Evolutionary conservation across 805 yeast genomes (phyloP).

Genomic region (Suhomyces tanzawaensis): DNA sequence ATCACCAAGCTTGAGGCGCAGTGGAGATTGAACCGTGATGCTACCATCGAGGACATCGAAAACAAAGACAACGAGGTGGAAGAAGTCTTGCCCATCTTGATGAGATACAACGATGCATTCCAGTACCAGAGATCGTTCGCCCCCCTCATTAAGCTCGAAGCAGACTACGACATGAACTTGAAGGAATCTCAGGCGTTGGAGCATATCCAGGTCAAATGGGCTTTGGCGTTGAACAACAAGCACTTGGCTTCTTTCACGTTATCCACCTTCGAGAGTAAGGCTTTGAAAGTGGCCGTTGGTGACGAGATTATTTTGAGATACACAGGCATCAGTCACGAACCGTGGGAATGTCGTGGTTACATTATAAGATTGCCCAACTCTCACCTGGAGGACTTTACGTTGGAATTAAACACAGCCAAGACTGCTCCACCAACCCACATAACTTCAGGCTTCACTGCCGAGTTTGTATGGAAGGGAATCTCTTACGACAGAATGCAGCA

Average conservation of each 20-base stretch:
- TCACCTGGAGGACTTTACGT: conserved; percentile 62
- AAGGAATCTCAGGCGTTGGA: conserved; percentile 78
- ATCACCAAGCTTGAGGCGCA: conserved; percentile 72
- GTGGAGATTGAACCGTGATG: conserved; percentile 73
- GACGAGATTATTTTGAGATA: conserved; percentile 75
- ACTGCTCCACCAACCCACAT: conserved; percentile 47
- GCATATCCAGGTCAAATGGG: conserved; percentile 73
- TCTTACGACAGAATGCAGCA: conserved; percentile 81
- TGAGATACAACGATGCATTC: conserved; percentile 78
- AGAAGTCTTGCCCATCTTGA: conserved; percentile 66
- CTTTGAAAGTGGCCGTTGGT: conserved; percentile 74
- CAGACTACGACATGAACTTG: conserved; percentile 70
- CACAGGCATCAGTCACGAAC: conserved; percentile 51
- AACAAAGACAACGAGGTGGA: conserved; percentile 48
- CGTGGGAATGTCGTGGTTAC: conserved; percentile 74
- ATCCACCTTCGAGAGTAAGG: conserved; percentile 64
- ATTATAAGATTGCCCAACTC: conserved; percentile 71
- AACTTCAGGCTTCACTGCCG: conserved; percentile 71
- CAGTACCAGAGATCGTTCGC: conserved; percentile 84
- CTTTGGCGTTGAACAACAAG: conserved; percentile 58
- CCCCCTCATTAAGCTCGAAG: conserved; percentile 78
- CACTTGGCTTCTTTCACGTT: conserved; percentile 69
- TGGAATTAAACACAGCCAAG: conserved; percentile 56
- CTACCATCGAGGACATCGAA: conserved; percentile 67
- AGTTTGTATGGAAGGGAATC: conserved; percentile 86